Percentiles rank a stretch among this genome's conserved stretches.
These are phyloP conservation scores for Moricandia arvensis DNA, from an alignment of 345 rosid genomes.

Conservation along the genomic window DNA sequence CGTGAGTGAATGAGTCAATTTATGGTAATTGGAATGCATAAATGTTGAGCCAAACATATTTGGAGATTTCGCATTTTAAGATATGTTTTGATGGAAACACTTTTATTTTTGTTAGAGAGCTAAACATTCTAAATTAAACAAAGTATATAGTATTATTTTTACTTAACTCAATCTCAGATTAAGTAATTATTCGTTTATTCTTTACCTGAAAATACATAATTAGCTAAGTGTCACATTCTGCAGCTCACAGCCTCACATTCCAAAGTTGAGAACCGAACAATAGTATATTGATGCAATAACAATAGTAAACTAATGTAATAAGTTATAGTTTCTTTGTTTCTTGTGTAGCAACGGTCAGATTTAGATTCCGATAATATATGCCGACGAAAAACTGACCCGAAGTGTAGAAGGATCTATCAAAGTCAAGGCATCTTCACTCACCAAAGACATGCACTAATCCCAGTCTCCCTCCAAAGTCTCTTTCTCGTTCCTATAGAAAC, in stretches of 20 bases:
- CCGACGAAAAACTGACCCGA: neutral
- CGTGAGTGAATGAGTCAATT: neutral
- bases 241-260: neutral
- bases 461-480: neutral
- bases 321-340: neutral
- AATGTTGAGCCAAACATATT: neutral
- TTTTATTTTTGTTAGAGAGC: too few species aligned
- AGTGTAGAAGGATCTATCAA: slow-evolving; percentile 4
- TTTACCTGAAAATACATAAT: neutral
- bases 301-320: neutral
- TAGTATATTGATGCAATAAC: neutral
- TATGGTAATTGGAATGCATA: neutral
- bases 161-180: neutral
- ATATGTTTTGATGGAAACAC: neutral
- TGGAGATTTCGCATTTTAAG: neutral
- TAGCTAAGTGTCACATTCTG: neutral
- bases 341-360: slow-evolving; percentile 8
- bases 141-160: too few species aligned
- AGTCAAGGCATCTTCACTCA: neutral
- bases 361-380: neutral
- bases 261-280: neutral
- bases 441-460: neutral
- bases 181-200: neutral
- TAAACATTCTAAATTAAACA: too few species aligned
- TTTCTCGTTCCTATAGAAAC: neutral